Percentiles rank a stretch among this genome's conserved stretches.
Conservation (phyloP, 1,284 basidiomycete species). For the Chiua sp. region DNA sequence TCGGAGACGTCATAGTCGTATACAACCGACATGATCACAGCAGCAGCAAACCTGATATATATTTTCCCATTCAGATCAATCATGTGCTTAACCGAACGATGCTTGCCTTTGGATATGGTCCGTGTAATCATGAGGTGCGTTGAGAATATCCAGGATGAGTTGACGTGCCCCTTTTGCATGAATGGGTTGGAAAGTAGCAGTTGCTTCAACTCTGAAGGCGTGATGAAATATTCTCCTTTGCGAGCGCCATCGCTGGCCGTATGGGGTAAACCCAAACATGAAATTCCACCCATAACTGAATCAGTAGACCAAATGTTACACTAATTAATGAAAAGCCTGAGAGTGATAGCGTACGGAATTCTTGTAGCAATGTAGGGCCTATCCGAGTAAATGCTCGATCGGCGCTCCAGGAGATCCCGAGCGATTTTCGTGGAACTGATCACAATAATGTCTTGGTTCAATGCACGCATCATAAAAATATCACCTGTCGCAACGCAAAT, state of each 20-base stretch:
- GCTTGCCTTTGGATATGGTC: conserved; percentile 28
- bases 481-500: conserved; percentile 16
- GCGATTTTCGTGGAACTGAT: conserved; percentile 26
- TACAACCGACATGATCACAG: conserved; percentile 28
- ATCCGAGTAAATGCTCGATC: conserved; percentile 33
- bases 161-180: conserved; percentile 25
- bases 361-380: conserved; percentile 29
- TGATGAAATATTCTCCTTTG: conserved; percentile 34
- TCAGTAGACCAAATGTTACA: no score
- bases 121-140: conserved; percentile 16
- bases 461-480: conserved; percentile 24
- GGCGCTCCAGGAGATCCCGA: conserved; percentile 28
- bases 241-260: conserved; percentile 30
- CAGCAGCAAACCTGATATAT: conserved; percentile 28
- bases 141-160: conserved; percentile 25
- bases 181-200: conserved; percentile 19
- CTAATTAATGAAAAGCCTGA: no score
- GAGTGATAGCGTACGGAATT: conserved; percentile 19
- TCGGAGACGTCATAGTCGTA: conserved; percentile 27
- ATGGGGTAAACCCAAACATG: conserved; percentile 22
- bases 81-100: no score
- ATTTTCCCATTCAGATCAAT: no score
- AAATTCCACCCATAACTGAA: conserved; percentile 32
- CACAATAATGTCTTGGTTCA: conserved; percentile 11
- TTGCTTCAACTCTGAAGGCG: conserved; percentile 28